Percentiles rank a stretch among this genome's conserved stretches.
Conservation (phyloP, 2,329 filamentous ascomycete genomes). For the Alternaria sp. region DNA sequence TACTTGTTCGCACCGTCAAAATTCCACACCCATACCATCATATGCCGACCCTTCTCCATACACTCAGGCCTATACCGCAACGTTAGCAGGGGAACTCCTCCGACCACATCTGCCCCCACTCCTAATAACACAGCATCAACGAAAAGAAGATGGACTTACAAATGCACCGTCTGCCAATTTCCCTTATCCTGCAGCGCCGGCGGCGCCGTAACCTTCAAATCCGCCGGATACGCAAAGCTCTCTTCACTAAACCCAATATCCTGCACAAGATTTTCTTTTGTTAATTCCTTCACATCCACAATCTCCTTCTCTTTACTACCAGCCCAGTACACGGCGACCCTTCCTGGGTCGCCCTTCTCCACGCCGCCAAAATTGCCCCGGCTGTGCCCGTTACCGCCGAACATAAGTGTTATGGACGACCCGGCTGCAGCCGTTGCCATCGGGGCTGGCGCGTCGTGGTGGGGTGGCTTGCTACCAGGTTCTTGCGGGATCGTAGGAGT, state of each 20-base stretch:
- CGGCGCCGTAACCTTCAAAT: constrained; percentile 21
- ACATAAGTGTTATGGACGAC: constrained; percentile 27
- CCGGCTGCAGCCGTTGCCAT: constrained; percentile 27
- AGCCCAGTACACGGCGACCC: constrained; percentile 23
- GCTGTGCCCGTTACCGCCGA: constrained; percentile 34
- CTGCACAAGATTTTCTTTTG: constrained; percentile 20
- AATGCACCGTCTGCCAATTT: constrained; percentile 31
- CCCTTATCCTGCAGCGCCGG: constrained; percentile 33
- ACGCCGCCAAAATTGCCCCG: constrained; percentile 36
- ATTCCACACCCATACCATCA: constrained; percentile 39
- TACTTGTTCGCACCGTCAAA: constrained; percentile 22
- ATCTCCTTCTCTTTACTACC: constrained; percentile 28
- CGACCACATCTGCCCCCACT: background rate
- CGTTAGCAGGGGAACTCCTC: background rate
- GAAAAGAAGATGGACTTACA: constrained; percentile 12
- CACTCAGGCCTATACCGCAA: constrained; percentile 18
- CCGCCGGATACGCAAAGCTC: constrained; percentile 27
- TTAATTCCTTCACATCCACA: constrained; percentile 28
- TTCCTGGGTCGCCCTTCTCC: constrained; percentile 23
- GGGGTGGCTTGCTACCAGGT: background rate
- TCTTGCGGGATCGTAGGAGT: background rate
- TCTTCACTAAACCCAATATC: constrained; percentile 30
- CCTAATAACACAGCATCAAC: background rate
- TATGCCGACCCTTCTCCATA: constrained; percentile 34
- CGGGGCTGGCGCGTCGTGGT: constrained; percentile 15